These are phyloP conservation scores for Madurella fahalii DNA, from an alignment of 2,329 filamentous ascomycete genomes.

Conservation along the genomic window DNA sequence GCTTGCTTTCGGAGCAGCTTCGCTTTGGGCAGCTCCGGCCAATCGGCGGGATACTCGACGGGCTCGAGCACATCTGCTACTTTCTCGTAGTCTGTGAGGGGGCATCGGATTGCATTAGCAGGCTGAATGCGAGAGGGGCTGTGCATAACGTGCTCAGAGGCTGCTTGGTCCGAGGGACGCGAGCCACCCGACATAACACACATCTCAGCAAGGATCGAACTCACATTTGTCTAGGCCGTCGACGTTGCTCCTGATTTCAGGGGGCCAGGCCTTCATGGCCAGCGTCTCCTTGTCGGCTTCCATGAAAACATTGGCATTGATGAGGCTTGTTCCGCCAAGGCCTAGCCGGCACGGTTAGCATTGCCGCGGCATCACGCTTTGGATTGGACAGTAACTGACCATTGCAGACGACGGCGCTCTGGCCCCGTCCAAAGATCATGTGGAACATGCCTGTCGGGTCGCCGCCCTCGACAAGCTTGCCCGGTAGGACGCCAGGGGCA, in stretches of 20 bases:
- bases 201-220: constrained; percentile 23
- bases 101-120: background rate
- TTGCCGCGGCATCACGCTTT: background rate
- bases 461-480: constrained; percentile 43
- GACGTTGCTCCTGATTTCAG: constrained; percentile 47
- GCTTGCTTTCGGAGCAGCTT: constrained; percentile 56
- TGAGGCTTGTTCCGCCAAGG: constrained; percentile 61
- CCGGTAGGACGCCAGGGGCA: constrained; percentile 39
- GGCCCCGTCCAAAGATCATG: constrained; percentile 57
- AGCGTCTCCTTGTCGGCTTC: constrained; percentile 54
- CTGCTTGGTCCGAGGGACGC: too few species aligned
- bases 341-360: constrained; percentile 33
- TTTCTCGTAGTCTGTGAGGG: constrained; percentile 51
- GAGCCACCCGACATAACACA: too few species aligned
- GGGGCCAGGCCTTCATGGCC: constrained; percentile 53
- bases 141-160: too few species aligned
- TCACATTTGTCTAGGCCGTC: constrained; percentile 46
- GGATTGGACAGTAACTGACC: constrained; percentile 36
- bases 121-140: background rate
- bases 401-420: constrained; percentile 59
- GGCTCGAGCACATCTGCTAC: constrained; percentile 57
- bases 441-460: constrained; percentile 61
- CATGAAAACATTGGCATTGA: constrained; percentile 66
- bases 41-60: constrained; percentile 52
- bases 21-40: constrained; percentile 55